phyloP scores from a whole-genome alignment of 805 yeast species.

The Starmerella geochares region DNA sequence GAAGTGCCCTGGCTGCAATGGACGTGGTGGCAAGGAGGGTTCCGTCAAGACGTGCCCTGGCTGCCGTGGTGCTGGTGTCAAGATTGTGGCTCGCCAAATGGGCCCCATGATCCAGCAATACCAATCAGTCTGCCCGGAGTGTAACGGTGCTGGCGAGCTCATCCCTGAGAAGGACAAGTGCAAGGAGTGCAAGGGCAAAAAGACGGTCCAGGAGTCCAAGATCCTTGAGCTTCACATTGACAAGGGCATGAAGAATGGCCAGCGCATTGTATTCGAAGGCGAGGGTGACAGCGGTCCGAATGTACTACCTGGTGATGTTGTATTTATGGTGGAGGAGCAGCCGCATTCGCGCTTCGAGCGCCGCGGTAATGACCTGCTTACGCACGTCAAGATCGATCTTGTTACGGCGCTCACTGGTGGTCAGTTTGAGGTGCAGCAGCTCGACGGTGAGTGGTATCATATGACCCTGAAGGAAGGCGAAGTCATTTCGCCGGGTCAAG shows the following conservation, averaged over 20 bases:
- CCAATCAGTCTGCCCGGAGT: conserved; percentile 85
- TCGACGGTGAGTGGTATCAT: conserved; percentile 85
- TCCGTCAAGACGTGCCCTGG: conserved; percentile 73
- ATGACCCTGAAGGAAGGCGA: conserved; percentile 81
- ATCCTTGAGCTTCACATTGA: conserved; percentile 87
- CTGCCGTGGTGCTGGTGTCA: conserved; percentile 89
- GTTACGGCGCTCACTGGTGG: conserved; percentile 97
- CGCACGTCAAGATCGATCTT: conserved; percentile 79
- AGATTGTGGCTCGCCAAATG: conserved; percentile 92
- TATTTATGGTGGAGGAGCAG: conserved; percentile 83
- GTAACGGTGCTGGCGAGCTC: conserved; percentile 87
- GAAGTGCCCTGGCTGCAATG: conserved; percentile 79
- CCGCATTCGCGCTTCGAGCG: conserved; percentile 75
- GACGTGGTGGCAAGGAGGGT: conserved; percentile 92
- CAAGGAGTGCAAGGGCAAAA: conserved; percentile 77
- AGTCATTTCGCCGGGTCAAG: conserved; percentile 72
- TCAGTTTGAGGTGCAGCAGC: conserved; percentile 72
- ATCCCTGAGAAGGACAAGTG: conserved; percentile 82
- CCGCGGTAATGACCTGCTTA: conserved; percentile 76
- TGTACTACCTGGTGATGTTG: conserved; percentile 91
- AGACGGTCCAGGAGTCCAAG: conserved; percentile 78
- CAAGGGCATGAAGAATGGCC: conserved; percentile 95
- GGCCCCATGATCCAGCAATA: conserved; percentile 98
- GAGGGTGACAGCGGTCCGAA: conserved; percentile 98
- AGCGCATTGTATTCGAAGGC: conserved; percentile 79